A percentile compares a stretch with the other conserved stretches of the same genome.
Evolutionary conservation across 2,329 filamentous ascomycete species (phyloP).

Genomic region (Beauveria brongniartii): DNA sequence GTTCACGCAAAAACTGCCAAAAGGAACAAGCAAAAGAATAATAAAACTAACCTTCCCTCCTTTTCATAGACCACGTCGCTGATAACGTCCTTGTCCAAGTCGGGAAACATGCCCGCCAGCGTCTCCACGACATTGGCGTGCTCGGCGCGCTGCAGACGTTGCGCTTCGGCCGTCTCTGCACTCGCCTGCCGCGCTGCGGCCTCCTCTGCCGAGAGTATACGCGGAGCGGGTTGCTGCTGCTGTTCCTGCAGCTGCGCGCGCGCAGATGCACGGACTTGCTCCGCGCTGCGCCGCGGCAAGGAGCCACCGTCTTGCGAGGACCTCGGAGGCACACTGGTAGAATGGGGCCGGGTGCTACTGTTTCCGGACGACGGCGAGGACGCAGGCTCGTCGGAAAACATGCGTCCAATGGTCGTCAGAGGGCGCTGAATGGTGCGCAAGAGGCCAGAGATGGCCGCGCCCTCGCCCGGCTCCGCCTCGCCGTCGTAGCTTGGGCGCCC

Average conservation of each 20-base stretch:
- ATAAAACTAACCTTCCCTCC: slow-evolving; percentile 68
- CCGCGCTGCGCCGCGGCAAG: slow-evolving; percentile 21
- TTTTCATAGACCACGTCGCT: slow-evolving; percentile 95
- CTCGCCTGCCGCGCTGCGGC: slow-evolving; percentile 85
- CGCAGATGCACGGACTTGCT: slow-evolving; percentile 21
- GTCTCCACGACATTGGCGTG: slow-evolving; percentile 91
- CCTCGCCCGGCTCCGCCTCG: slow-evolving; percentile 49
- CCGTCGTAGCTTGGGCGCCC: slow-evolving; percentile 11
- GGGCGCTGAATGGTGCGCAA: slow-evolving; percentile 87
- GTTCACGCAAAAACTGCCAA: not conserved
- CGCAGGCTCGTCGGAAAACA: slow-evolving; percentile 66
- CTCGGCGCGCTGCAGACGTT: slow-evolving; percentile 73
- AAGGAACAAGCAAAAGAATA: not conserved
- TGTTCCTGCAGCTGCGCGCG: slow-evolving; percentile 13
- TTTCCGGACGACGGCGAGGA: slow-evolving; percentile 21
- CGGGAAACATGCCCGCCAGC: slow-evolving; percentile 91
- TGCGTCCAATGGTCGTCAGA: slow-evolving; percentile 83
- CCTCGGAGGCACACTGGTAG: not conserved
- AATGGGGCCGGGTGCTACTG: slow-evolving; percentile 21
- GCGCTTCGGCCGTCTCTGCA: slow-evolving; percentile 80
- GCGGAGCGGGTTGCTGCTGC: slow-evolving; percentile 14
- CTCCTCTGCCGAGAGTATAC: slow-evolving; percentile 66
- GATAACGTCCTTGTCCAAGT: slow-evolving; percentile 87
- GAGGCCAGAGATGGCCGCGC: slow-evolving; percentile 76
- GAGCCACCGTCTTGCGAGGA: slow-evolving; percentile 5